A percentile compares a stretch with the other conserved stretches of the same genome.
Evolutionary conservation across 2,329 filamentous ascomycete species (phyloP).

Genomic region (Aspergillus alliaceus): DNA sequence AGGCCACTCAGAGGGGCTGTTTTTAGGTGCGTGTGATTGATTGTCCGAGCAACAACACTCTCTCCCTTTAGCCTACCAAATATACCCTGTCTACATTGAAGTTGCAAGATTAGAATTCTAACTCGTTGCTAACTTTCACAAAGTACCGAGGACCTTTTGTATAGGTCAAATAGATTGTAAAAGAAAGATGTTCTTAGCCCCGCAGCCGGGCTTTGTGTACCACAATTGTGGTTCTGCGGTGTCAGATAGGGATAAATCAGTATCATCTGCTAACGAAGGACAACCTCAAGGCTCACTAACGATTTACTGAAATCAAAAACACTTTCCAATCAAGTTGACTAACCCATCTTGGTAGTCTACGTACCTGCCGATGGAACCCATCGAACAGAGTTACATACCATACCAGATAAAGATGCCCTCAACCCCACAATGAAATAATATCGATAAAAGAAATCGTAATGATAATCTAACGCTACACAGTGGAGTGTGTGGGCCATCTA

Average conservation of each 20-base stretch:
- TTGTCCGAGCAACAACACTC: neutral
- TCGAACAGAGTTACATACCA: conserved; percentile 20
- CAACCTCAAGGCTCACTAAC: too few relatives aligned
- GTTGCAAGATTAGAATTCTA: neutral
- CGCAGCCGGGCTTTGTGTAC: conserved; percentile 20
- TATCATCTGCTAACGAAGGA: too few relatives aligned
- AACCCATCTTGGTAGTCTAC: neutral
- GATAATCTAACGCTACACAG: neutral
- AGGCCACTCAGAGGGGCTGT: conserved; percentile 1
- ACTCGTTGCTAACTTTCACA: conserved; percentile 1
- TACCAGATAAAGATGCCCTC: conserved; percentile 14
- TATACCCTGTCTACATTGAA: neutral
- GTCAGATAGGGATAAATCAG: conserved; percentile 17
- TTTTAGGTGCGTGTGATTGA: conserved; percentile 8
- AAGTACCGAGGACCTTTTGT: neutral
- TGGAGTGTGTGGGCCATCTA: too few relatives aligned
- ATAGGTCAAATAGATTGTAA: neutral
- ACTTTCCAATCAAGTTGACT: neutral
- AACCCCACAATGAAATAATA: conserved; percentile 16
- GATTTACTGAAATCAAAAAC: too few relatives aligned
- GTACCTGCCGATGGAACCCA: conserved; percentile 4
- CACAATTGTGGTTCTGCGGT: conserved; percentile 24
- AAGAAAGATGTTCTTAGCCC: conserved; percentile 9
- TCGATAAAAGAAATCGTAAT: conserved; percentile 8
- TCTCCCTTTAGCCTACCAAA: neutral